Percentiles rank a stretch among this genome's conserved stretches.
Conservation (phyloP, 768 basidiomycete genomes). For the Lentinula detonsa region DNA sequence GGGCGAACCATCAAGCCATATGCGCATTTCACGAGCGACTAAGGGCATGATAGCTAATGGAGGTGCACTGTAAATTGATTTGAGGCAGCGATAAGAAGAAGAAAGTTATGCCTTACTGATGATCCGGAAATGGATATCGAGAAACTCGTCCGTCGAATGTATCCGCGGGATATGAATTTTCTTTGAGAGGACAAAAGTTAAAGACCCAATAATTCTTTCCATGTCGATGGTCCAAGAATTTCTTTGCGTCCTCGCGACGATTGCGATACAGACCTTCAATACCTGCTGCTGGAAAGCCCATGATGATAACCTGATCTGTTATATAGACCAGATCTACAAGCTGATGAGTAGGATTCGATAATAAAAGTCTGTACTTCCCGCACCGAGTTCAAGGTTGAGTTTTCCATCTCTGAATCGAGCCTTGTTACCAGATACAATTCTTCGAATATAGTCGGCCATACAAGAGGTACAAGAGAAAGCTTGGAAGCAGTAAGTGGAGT, state of each 20-base stretch:
- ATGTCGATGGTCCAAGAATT: slow-evolving; percentile 69
- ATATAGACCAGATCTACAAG: slow-evolving; percentile 56
- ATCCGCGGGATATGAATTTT: slow-evolving; percentile 71
- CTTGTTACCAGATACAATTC: slow-evolving; percentile 78
- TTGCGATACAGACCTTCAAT: slow-evolving; percentile 80
- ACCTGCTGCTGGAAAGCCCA: slow-evolving; percentile 82
- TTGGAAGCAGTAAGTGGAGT: neutral
- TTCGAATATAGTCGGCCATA: slow-evolving; percentile 60
- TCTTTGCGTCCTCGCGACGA: slow-evolving; percentile 64
- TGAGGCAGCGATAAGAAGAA: neutral
- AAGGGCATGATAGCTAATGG: slow-evolving; percentile 72
- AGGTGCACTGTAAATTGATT: slow-evolving; percentile 46
- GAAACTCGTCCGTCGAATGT: slow-evolving; percentile 73
- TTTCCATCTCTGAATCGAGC: slow-evolving; percentile 67
- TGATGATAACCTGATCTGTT: slow-evolving; percentile 69
- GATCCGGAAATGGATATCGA: slow-evolving; percentile 86
- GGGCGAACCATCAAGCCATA: slow-evolving; percentile 61
- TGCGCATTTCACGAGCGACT: slow-evolving; percentile 64
- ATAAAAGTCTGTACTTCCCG: slow-evolving; percentile 9
- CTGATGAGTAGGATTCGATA: neutral
- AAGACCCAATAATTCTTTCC: slow-evolving; percentile 81
- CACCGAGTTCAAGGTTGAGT: slow-evolving; percentile 67
- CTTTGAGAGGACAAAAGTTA: slow-evolving; percentile 79
- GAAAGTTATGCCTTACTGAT: slow-evolving; percentile 50
- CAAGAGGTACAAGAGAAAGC: neutral